Evolutionary conservation across 2,329 filamentous ascomycete genomes (phyloP), one percentile per base, ranked within the genome.

Genomic region (Trichophyton simii): DNA sequence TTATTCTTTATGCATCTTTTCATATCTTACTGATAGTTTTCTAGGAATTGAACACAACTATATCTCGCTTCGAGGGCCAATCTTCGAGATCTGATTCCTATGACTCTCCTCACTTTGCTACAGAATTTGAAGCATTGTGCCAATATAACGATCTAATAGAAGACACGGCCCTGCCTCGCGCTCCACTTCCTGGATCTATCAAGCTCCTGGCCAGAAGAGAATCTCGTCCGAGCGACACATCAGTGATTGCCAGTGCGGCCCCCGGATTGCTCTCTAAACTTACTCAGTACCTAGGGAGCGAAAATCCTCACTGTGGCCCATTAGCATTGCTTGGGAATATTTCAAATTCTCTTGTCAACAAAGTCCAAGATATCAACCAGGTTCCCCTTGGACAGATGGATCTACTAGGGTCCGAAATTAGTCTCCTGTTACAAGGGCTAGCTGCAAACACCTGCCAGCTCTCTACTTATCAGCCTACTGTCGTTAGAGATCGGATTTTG

Each of bases 331-430:
- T 73, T 11, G 77, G 77, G 36, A 74, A 72, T 3, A 66, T 84
- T 18, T 79, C 81, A 5, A 67, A 77, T 22, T 79, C 79, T 0
- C 68, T 89, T 2, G 75, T 88, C 66, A 74, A 76, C 13, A 84
- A 80, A 65, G 72, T 87, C 55, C 75, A 80, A 58, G 73, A 71
- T 1, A 71, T 85, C 18, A 73, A 75, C 11, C 75, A 79, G 25
- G 82, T 85, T 0, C 81, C 76, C 54, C 74, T 90, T 44, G 79
- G 79, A 54, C 82, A 84, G 48, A 74, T 90, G 57, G 78, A 81
- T 52, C 77, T 87, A 18, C 76, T 90, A 0, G 84, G 88, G 70
- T 76, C 78, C 0, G 87, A 90, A 68, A 73, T 88, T 58, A 83
- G 84, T 7, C 75, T 81, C 2, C 75, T 88, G 63, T 83, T 82